Base-by-base conservation (phyloP, 176 grass and related monocot species). In the Musa beccarii region DNA sequence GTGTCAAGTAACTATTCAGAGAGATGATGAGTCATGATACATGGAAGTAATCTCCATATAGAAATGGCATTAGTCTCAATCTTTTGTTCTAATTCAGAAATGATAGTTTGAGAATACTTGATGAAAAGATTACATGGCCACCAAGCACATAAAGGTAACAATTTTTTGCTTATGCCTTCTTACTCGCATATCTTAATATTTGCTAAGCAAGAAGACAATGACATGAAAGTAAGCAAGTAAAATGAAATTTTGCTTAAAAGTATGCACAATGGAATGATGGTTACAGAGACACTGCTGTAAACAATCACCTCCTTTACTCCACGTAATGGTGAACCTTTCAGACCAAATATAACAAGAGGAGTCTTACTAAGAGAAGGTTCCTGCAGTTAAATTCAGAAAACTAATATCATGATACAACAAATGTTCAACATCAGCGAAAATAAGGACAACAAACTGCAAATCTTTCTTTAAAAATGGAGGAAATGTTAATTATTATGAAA, bases 241-340 rank as follows among this genome's bases (percentile, higher is more conserved):
- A 50, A 69, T 50, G 67, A 2, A 51, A 14, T 52, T 17, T 11
- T 29, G 14, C 26, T 16, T 43, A 29, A 52, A 51, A n/a, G 16
- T 70, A 8, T 20, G n/a, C 1, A 7, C 2, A 70, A 21, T 70
- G 43, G 10, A 70, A 70, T 13, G 54, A 8, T 24, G 22, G 21
- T 25, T 71, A 51, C 2, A 51, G 25, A 52, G 20, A 50, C 14
- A 2, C 26, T 28, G 26, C 26, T 12, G 10, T 28, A 73, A 54
- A 25, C 3, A 10, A 49, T 51, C 51, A 76, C 74, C 74, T 76
- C 74, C 34, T 76, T 76, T 62, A 76, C 59, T 24, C 74, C 74
- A 24, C 56, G 74, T 64, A 76, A 64, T 24, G 74, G 74, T 51
- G 74, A 76, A 63, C 74, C 74, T 76, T 76, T 62, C n/a, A 76